phyloP scores from a whole-genome alignment of 441 rosid species.

The Euphorbia corollata region DNA sequence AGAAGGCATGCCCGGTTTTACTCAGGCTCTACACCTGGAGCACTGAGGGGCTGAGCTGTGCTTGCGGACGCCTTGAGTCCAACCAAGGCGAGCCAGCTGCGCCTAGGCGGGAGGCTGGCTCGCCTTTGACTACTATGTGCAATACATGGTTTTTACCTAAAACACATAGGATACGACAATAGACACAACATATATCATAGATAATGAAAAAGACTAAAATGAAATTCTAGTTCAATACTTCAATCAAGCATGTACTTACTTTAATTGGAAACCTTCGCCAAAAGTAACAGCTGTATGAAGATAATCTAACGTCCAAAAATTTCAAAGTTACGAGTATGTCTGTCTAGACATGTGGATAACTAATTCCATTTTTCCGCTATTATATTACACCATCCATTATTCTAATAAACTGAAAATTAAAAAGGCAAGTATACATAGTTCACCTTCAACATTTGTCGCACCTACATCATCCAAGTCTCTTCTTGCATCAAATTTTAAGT shows the following conservation, averaged over 20 bases:
- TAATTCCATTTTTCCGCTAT: constrained; percentile 5
- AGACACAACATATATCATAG: neutral
- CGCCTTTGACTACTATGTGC: neutral
- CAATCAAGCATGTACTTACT: neutral
- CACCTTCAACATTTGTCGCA: constrained; percentile 74
- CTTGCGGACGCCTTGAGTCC: too few species aligned
- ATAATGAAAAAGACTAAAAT: neutral
- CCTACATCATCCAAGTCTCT: constrained; percentile 98
- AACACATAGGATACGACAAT: neutral
- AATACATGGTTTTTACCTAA: neutral
- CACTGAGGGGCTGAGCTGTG: too few species aligned
- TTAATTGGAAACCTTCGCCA: neutral
- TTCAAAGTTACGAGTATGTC: too few species aligned
- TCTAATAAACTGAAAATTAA: neutral
- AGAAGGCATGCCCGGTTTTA: too few species aligned
- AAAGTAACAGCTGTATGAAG: neutral
- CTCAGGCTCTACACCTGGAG: too few species aligned
- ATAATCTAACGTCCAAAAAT: neutral
- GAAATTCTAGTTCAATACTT: neutral
- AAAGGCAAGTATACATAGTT: neutral
- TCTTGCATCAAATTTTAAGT: constrained; percentile 90
- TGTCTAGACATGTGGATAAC: neutral
- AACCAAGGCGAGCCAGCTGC: too few species aligned
- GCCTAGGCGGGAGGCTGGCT: too few species aligned
- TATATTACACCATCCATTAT: neutral